Percentiles rank a stretch among this genome's conserved stretches.
Evolutionary conservation across 805 yeast genomes (phyloP).

Genomic region (Saccharomycopsis selenospora): DNA sequence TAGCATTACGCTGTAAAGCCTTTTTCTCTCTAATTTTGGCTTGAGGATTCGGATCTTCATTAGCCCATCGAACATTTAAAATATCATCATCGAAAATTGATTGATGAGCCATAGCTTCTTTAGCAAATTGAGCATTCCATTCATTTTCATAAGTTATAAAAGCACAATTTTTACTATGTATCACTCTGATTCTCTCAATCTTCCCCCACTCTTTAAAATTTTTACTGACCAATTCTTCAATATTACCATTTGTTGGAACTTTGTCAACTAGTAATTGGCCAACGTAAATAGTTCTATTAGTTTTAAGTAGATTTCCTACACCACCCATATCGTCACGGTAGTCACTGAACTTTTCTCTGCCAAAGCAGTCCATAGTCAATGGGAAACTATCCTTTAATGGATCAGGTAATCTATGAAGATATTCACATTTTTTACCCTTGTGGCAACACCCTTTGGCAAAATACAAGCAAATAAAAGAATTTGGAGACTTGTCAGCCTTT

Average conservation of each 20-base stretch:
- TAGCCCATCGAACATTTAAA: conserved; percentile 78
- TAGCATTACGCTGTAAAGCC: conserved; percentile 16
- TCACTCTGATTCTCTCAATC: conserved; percentile 56
- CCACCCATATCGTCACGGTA: conserved; percentile 94
- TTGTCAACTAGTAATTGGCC: conserved; percentile 47
- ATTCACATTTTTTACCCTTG: conserved; percentile 68
- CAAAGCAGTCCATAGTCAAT: conserved; percentile 81
- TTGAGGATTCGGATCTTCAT: conserved; percentile 74
- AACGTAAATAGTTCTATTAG: conserved; percentile 71
- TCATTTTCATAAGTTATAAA: conserved; percentile 68
- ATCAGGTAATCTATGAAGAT: conserved; percentile 68
- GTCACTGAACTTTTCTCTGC: conserved; percentile 75
- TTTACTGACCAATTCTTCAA: conserved; percentile 32
- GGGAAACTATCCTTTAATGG: conserved; percentile 46
- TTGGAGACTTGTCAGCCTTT: conserved; percentile 43
- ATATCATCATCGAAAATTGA: conserved; percentile 60
- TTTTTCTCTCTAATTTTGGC: conserved; percentile 42
- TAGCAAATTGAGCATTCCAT: conserved; percentile 83
- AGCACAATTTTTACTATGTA: conserved; percentile 60
- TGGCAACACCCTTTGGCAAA: conserved; percentile 88
- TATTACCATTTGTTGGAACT: conserved; percentile 29
- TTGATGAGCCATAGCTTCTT: conserved; percentile 90
- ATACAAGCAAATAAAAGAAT: conserved; percentile 59
- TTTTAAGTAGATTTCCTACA: conserved; percentile 66
- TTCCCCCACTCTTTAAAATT: conserved; percentile 73